These are phyloP conservation scores for Parasarocladium wereldwijsianum DNA, from an alignment of 2,329 filamentous ascomycete species.

Conservation along the genomic window DNA sequence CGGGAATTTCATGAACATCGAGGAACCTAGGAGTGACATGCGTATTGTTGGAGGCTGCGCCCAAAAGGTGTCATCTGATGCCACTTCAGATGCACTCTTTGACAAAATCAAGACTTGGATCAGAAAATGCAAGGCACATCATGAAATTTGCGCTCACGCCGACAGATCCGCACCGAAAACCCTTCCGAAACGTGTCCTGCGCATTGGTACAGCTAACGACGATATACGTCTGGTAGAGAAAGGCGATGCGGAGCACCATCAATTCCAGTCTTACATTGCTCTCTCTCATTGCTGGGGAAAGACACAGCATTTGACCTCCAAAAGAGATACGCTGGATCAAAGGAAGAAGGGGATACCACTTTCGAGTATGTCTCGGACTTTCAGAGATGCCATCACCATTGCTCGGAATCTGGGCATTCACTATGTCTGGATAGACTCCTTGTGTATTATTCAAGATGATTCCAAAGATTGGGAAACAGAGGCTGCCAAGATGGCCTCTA, in stretches of 20 bases:
- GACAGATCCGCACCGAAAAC: not conserved
- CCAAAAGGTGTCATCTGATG: not conserved
- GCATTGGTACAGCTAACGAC: not conserved
- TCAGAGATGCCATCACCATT: not conserved
- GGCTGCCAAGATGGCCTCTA: constrained; percentile 13
- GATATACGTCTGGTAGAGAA: not conserved
- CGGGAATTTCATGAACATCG: too few species aligned
- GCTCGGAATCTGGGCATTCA: constrained; percentile 8
- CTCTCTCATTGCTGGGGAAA: not conserved
- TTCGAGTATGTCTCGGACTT: not conserved
- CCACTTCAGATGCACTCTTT: not conserved
- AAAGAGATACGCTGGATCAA: not conserved
- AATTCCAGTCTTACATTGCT: not conserved
- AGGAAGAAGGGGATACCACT: not conserved
- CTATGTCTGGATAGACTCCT: constrained; percentile 14
- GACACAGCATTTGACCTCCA: not conserved
- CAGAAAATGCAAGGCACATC: not conserved
- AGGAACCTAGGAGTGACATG: too few species aligned
- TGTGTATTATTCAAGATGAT: constrained; percentile 15
- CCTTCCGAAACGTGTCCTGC: not conserved
- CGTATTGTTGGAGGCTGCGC: not conserved
- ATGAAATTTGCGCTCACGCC: not conserved
- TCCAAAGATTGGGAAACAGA: constrained; percentile 12
- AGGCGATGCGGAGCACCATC: not conserved
- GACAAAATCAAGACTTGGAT: constrained; percentile 1